Base-by-base conservation (phyloP, 352 stramenopile genomes). In the Pythium phragmitis region DNA sequence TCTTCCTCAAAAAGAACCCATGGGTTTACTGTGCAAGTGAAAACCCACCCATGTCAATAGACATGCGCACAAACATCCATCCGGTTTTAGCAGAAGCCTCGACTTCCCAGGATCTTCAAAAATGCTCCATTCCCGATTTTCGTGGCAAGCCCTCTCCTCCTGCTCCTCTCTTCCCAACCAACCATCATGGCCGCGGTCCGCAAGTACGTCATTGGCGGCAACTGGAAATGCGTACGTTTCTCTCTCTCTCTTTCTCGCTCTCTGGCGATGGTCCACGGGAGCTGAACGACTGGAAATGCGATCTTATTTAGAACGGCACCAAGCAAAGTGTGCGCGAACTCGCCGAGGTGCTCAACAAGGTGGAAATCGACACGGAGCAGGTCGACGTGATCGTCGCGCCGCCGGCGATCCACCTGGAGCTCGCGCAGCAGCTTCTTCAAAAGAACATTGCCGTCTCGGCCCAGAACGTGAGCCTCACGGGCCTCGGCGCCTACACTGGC, bases 401-500 rank as follows among this genome's bases (percentile, higher is more conserved):
- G 28, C 79, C 82, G 12, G 68, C 78, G 63, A 70, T 88, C 37
- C 88, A 87, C 68, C 39, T 93, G 13, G 62, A 64, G 30, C 69
- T 78, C 52, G 73, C 78, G 33, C 61, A 86, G 33, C 26, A 66
- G 50, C 63, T 77, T 9, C 43, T 92, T 12, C 75, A 89, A 45
- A 76, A 76, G 51, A 84, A 85, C 61, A 82, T 94, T 49, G 61
- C 60, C 12, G 77, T 94, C 13, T 76, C 78, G 43, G 79, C 74
- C 19, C 82, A 95, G 66, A 88, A 92, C 62, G 72, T 80, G 48
- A 89, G 81, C 64, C 61, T 77, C 51, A 88, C 96, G 72, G 75
- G 80, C n/a, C 81, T 79, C 16, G 94, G 94, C 64, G 94, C 94
- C 11, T 98, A 89, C 84, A 98, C 94, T 47, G 94, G 92, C 54